These are phyloP conservation scores for Chaetomium fimeti DNA, from an alignment of 495 filamentous ascomycete genomes.

Conservation along the genomic window DNA sequence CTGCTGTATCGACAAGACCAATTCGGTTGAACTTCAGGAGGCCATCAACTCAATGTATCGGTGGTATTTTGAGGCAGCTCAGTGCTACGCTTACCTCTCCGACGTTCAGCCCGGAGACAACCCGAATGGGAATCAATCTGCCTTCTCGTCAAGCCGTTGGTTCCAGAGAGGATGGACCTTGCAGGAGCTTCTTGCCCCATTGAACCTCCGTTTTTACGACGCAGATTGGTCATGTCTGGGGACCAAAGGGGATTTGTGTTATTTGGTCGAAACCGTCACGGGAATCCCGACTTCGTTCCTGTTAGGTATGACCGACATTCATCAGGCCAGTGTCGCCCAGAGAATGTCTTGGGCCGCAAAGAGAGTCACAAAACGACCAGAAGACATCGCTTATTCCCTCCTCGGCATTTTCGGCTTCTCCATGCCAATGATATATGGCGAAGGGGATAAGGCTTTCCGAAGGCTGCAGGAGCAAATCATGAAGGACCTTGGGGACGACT, in stretches of 20 bases:
- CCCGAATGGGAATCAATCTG: rapidly evolving
- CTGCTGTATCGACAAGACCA: slow-evolving; percentile 39
- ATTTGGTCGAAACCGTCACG: slow-evolving; percentile 26
- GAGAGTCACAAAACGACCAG: slow-evolving; percentile 28
- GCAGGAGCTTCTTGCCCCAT: slow-evolving; percentile 43
- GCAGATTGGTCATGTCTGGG: slow-evolving; percentile 34
- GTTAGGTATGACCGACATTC: background rate
- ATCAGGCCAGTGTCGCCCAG: slow-evolving; percentile 29
- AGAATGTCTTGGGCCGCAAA: slow-evolving; percentile 42
- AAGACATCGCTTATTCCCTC: slow-evolving; percentile 43
- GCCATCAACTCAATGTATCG: slow-evolving; percentile 47
- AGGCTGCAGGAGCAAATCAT: slow-evolving; percentile 40
- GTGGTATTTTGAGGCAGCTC: slow-evolving; percentile 35
- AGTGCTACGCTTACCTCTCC: slow-evolving; percentile 39
- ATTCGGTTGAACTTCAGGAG: slow-evolving; percentile 34
- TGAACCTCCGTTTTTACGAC: slow-evolving; percentile 35
- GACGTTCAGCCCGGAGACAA: slow-evolving; percentile 9
- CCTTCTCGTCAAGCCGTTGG: slow-evolving; percentile 32
- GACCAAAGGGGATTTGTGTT: slow-evolving; percentile 18
- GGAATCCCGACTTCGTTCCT: slow-evolving; percentile 25
- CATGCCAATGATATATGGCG: slow-evolving; percentile 45
- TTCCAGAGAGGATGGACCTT: slow-evolving; percentile 47
- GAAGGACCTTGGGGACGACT: slow-evolving; percentile 32
- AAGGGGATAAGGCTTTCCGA: slow-evolving; percentile 34
- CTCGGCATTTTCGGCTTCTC: slow-evolving; percentile 40